Conservation (phyloP, 108 stramenopile species). For the Parietichytrium sp. region DNA sequence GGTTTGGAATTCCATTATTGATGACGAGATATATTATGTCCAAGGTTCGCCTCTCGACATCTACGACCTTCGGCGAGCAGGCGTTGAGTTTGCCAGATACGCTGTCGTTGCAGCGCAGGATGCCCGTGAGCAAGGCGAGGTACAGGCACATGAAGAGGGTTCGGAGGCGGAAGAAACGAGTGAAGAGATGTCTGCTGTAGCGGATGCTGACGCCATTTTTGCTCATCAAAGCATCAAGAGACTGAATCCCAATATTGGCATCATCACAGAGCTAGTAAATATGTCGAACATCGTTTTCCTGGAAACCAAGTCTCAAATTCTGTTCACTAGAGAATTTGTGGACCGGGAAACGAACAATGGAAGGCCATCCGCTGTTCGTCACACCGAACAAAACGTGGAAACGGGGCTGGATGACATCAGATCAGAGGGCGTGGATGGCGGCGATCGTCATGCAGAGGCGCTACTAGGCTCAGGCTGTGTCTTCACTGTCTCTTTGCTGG, state of each 20-base stretch:
- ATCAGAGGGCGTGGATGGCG: background rate
- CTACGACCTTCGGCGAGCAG: conserved; percentile 4
- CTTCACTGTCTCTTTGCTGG: conserved; percentile 13
- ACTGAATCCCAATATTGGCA: background rate
- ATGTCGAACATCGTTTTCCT: background rate
- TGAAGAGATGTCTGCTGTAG: too few species aligned
- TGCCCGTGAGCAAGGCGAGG: background rate
- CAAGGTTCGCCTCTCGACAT: conserved; percentile 17
- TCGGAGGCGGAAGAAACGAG: background rate
- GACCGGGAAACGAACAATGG: background rate
- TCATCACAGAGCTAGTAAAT: conserved; percentile 34
- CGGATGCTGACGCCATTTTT: conserved; percentile 33
- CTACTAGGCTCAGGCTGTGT: background rate
- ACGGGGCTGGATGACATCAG: background rate
- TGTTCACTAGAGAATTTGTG: background rate
- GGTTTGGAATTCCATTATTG: background rate
- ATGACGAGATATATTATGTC: background rate
- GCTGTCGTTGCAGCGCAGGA: conserved; percentile 5
- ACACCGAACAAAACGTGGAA: background rate
- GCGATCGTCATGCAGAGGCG: background rate
- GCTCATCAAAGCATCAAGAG: background rate
- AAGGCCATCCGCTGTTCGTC: background rate
- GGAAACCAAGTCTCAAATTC: conserved; percentile 12
- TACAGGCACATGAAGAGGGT: background rate
- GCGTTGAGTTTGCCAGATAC: background rate